These are phyloP conservation scores for Copromyces sp. DNA, from an alignment of 495 filamentous ascomycete species.

Conservation along the genomic window DNA sequence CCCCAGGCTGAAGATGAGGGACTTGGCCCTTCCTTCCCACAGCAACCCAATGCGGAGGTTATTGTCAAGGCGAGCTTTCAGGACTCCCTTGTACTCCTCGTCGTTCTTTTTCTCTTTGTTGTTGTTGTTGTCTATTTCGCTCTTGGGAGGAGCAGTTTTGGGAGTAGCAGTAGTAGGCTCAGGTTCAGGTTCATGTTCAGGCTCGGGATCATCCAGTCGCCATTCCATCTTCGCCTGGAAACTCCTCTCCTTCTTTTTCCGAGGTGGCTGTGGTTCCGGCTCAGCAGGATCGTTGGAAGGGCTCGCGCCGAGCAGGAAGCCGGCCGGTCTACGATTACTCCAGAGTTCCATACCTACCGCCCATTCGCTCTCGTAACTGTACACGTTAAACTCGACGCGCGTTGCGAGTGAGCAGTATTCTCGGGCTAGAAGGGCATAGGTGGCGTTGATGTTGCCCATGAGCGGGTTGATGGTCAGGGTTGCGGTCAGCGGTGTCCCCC, in stretches of 20 bases:
- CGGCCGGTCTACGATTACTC: conserved; percentile 42
- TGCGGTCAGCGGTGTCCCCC: conserved; percentile 78
- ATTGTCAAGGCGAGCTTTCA: conserved; percentile 83
- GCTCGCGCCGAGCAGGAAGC: conserved; percentile 32
- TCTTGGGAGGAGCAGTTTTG: conserved; percentile 1
- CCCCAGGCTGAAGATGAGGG: conserved; percentile 83
- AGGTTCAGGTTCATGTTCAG: conserved; percentile 4
- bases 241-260: conserved; percentile 32
- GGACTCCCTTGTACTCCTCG: conserved; percentile 66
- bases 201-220: conserved; percentile 35
- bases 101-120: conserved; percentile 30
- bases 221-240: conserved; percentile 47
- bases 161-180: neutral
- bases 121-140: neutral
- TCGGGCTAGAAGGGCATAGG: conserved; percentile 80
- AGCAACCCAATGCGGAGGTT: conserved; percentile 72
- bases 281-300: conserved; percentile 8
- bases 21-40: conserved; percentile 92
- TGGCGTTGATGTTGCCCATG: conserved; percentile 83
- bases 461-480: conserved; percentile 85
- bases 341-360: conserved; percentile 85
- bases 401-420: conserved; percentile 74
- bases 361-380: conserved; percentile 93
- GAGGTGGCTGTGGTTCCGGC: conserved; percentile 12
- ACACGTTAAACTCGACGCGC: conserved; percentile 92